Percentiles rank a stretch among this genome's conserved stretches.
Conservation (phyloP, 1,284 basidiomycete genomes). For the Laetiporus sulphureus region DNA sequence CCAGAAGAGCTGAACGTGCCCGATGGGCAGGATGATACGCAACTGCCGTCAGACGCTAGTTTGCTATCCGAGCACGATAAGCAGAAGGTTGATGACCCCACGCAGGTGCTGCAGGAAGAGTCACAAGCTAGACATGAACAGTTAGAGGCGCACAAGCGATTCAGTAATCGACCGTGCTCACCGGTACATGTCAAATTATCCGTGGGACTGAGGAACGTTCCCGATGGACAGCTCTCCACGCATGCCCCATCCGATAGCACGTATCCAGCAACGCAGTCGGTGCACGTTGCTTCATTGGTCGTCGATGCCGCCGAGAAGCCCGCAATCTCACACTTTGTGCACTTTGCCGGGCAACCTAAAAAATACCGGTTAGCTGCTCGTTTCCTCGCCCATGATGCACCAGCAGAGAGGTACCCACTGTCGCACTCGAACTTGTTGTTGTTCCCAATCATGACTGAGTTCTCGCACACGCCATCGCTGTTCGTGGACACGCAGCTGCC, state of each 20-base stretch:
- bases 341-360: conserved; percentile 70
- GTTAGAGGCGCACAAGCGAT: conserved; percentile 5
- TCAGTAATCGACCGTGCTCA: conserved; percentile 20
- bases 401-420: conserved; percentile 39
- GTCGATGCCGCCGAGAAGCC: conserved; percentile 65
- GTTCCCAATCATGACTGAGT: conserved; percentile 67
- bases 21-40: conserved; percentile 66
- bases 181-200: conserved; percentile 66
- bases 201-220: conserved; percentile 62
- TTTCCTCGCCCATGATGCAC: background rate
- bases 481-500: conserved; percentile 62
- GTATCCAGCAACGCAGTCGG: conserved; percentile 68
- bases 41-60: conserved; percentile 64
- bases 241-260: conserved; percentile 67
- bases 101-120: conserved; percentile 65
- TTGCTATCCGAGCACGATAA: conserved; percentile 59
- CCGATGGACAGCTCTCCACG: conserved; percentile 59
- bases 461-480: conserved; percentile 62
- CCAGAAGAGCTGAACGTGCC: conserved; percentile 60
- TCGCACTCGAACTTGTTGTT: conserved; percentile 77
- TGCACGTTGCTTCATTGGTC: conserved; percentile 61
- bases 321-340: conserved; percentile 67
- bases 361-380: conserved; percentile 7
- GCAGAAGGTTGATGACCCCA: conserved; percentile 60
- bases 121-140: conserved; percentile 50